Evolutionary conservation across 2,329 filamentous ascomycete genomes (phyloP).

Genomic region (Coniochaeta sp.): DNA sequence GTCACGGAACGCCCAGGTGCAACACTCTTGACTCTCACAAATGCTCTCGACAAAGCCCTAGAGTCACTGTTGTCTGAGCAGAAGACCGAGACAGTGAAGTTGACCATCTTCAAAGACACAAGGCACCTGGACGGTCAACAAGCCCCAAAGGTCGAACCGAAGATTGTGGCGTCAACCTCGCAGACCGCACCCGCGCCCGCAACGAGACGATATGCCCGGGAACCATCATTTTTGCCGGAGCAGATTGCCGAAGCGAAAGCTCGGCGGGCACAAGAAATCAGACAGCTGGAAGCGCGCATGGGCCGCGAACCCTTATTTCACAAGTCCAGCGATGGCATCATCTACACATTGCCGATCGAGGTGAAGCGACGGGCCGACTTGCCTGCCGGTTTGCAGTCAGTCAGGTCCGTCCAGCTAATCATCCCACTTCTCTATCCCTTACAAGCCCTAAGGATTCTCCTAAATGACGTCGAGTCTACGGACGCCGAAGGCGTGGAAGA

Average conservation of each 20-base stretch:
- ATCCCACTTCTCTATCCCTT: slow-evolving; percentile 68
- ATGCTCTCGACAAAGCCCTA: slow-evolving; percentile 64
- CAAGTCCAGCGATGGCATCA: slow-evolving; percentile 61
- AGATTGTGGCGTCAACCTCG: neutral
- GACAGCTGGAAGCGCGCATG: slow-evolving; percentile 70
- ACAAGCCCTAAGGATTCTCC: slow-evolving; percentile 55
- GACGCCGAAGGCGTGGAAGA: slow-evolving; percentile 58
- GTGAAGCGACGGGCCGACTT: slow-evolving; percentile 54
- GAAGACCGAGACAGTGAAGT: slow-evolving; percentile 65
- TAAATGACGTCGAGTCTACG: slow-evolving; percentile 54
- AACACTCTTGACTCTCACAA: slow-evolving; percentile 60
- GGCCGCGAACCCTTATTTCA: slow-evolving; percentile 59
- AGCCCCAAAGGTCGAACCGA: neutral
- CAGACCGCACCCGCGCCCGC: neutral
- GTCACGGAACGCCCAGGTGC: slow-evolving; percentile 44
- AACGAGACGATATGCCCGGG: slow-evolving; percentile 27
- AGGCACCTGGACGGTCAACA: slow-evolving; percentile 30
- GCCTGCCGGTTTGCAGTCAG: slow-evolving; percentile 49
- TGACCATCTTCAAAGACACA: slow-evolving; percentile 54
- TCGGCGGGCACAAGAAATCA: slow-evolving; percentile 56
- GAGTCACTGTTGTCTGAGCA: slow-evolving; percentile 62
- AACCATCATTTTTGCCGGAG: slow-evolving; percentile 46
- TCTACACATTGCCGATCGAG: slow-evolving; percentile 64
- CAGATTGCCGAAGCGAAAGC: slow-evolving; percentile 57
- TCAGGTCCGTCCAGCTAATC: slow-evolving; percentile 60